Evolutionary conservation across 768 basidiomycete species (phyloP).

Genomic region (Lyophyllum semitale): DNA sequence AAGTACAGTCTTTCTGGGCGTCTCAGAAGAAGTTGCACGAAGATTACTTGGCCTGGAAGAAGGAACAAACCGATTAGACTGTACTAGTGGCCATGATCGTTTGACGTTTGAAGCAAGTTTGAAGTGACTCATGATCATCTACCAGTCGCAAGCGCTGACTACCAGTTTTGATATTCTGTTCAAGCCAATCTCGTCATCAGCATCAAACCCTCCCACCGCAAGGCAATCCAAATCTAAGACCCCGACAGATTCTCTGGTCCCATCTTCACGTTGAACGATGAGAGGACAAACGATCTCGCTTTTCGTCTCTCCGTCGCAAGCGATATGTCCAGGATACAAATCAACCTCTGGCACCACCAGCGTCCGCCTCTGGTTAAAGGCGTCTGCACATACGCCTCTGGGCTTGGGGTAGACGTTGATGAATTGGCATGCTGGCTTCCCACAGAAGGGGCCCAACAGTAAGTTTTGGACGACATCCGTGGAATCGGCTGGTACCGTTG

Average conservation of each 20-base stretch:
- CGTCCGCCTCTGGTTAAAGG: slow-evolving; percentile 57
- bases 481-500: slow-evolving; percentile 10
- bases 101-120: slow-evolving; percentile 6
- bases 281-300: slow-evolving; percentile 91
- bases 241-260: slow-evolving; percentile 40
- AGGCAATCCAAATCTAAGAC: slow-evolving; percentile 89
- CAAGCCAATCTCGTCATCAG: slow-evolving; percentile 76
- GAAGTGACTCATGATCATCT: slow-evolving; percentile 19
- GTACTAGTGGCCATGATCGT: slow-evolving; percentile 3
- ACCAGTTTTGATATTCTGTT: slow-evolving; percentile 71
- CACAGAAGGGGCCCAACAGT: slow-evolving; percentile 84
- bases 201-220: slow-evolving; percentile 66
- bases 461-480: slow-evolving; percentile 36
- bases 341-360: slow-evolving; percentile 80
- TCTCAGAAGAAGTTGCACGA: slow-evolving; percentile 79
- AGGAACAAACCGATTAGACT: slow-evolving; percentile 23
- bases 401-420: slow-evolving; percentile 60
- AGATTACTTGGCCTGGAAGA: slow-evolving; percentile 62
- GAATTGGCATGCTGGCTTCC: slow-evolving; percentile 88
- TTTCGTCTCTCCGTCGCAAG: slow-evolving; percentile 88
- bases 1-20: slow-evolving; percentile 69
- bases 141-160: slow-evolving; percentile 69
- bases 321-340: slow-evolving; percentile 88
- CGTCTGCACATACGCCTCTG: slow-evolving; percentile 86
- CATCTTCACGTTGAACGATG: slow-evolving; percentile 30